A percentile compares a stretch with the other conserved stretches of the same genome.
phyloP scores from a whole-genome alignment of 192 early-diverging fungal species.

The Coemansia sp. region DNA sequence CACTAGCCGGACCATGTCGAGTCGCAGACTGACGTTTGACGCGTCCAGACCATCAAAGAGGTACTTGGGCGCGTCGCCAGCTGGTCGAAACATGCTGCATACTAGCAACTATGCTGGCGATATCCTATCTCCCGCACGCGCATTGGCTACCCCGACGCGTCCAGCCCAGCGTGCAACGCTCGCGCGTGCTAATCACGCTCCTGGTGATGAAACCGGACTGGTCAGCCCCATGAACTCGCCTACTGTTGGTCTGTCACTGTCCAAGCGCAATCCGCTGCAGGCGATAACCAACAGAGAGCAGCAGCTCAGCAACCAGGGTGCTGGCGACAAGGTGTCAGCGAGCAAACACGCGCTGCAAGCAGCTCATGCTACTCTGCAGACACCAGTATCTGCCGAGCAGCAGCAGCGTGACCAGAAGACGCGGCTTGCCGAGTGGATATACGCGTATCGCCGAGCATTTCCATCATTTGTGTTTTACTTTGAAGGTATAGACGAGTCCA shows the following conservation, averaged over 20 bases:
- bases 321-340: not conserved
- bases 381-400: slow-evolving; percentile 22
- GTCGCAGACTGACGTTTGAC: slow-evolving; percentile 50
- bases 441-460: slow-evolving; percentile 44
- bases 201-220: slow-evolving; percentile 13
- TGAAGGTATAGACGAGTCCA: slow-evolving; percentile 50
- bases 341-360: not conserved
- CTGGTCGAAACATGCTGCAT: slow-evolving; percentile 17
- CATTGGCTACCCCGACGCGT: slow-evolving; percentile 39
- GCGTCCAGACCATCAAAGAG: slow-evolving; percentile 36
- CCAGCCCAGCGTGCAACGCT: slow-evolving; percentile 37
- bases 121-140: slow-evolving; percentile 24
- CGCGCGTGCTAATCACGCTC: slow-evolving; percentile 17
- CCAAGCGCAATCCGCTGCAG: slow-evolving; percentile 34
- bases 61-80: slow-evolving; percentile 38
- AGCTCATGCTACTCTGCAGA: not conserved
- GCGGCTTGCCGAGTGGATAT: slow-evolving; percentile 53
- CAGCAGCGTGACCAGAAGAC: slow-evolving; percentile 41
- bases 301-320: slow-evolving; percentile 21
- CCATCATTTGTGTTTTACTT: slow-evolving; percentile 55
- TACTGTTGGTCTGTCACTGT: not conserved
- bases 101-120: slow-evolving; percentile 16
- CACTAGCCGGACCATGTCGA: slow-evolving; percentile 20
- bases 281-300: slow-evolving; percentile 40
- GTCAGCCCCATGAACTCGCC: slow-evolving; percentile 16